phyloP scores from a whole-genome alignment of 768 basidiomycete genomes.

The Mycena epipterygia region DNA sequence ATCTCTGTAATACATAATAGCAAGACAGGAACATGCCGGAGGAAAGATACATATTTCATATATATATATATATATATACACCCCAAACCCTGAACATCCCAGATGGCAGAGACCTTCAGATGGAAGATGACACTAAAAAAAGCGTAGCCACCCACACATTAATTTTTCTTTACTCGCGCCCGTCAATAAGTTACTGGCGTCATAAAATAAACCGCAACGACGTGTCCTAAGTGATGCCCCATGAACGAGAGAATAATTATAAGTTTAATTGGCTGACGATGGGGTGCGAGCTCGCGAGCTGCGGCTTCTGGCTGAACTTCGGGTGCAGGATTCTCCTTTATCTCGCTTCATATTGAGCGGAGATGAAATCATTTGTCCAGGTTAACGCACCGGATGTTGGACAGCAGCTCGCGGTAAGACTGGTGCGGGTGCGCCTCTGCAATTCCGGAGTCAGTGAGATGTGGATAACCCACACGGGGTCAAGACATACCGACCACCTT shows the following conservation, averaged over 20 bases:
- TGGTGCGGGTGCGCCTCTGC: slow-evolving; percentile 63
- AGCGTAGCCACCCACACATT: no score
- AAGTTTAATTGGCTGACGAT: slow-evolving; percentile 57
- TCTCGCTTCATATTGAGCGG: neutral
- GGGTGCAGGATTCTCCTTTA: slow-evolving; percentile 61
- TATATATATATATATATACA: no score
- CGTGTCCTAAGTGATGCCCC: neutral
- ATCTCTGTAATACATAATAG: no score
- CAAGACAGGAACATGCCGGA: no score
- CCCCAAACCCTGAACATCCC: no score
- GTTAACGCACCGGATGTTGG: slow-evolving; percentile 65
- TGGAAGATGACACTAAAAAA: no score
- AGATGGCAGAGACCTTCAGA: no score
- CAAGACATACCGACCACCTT: slow-evolving; percentile 48
- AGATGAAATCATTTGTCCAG: no score
- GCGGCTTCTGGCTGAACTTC: slow-evolving; percentile 78
- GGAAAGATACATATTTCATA: no score
- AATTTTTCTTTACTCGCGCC: no score
- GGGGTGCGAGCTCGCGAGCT: slow-evolving; percentile 79
- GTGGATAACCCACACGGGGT: neutral
- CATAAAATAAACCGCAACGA: slow-evolving; percentile 21
- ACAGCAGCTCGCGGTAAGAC: slow-evolving; percentile 75
- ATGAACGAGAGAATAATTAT: neutral
- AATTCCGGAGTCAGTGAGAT: no score
- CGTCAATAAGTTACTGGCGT: no score